Evolutionary conservation across 192 early-diverging fungal genomes (phyloP), one percentile per base, ranked within the genome.

Genomic region (Umbelopsis sp.): DNA sequence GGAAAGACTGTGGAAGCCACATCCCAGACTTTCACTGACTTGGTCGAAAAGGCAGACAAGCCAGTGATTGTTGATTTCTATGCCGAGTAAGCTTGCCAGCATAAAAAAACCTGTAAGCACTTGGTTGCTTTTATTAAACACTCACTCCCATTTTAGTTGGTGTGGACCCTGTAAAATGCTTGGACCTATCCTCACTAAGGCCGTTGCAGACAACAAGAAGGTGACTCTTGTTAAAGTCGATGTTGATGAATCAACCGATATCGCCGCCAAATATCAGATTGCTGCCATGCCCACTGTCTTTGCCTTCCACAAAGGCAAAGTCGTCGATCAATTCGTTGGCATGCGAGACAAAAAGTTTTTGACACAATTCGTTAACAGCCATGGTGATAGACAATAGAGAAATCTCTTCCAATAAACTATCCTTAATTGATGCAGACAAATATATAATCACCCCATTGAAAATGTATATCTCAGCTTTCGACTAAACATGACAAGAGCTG

Each of bases 31-130:
- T 93, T 94, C 75, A 77, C 85, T 22, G 58, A 71, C 30, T 78
- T 91, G 21, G 80, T 94, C 13, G 66, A 73, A 22, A 70, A 80
- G n/a, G 85, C 91, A 8, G 80, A 87, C 4, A 76, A 88, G 41
- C 91, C 91, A 2, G 85, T 90, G 15, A 70, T 95, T 46, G 94
- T 95, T 16, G 94, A 95, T 58, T 95, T 94, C 75, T 87, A 91
- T 64, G 91, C 91, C 66, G 74, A 85, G 90, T 92, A 80, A 79
- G 84, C 10, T 22, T 27, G 0, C 6, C 2, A 18, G 12, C 9
- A n/a, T 48, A 6, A 20, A 21, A 53, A 25, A 1, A 6, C n/a
- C n/a, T n/a, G 49, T 22, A 49, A 16, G 33, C 16, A 55, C 13
- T 23, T 15, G n/a, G 27, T 30, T 61, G 50, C 2, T 20, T 77